These are phyloP conservation scores for Tillandsia leiboldiana DNA, from an alignment of 176 grass and related monocot genomes.

Conservation along the genomic window DNA sequence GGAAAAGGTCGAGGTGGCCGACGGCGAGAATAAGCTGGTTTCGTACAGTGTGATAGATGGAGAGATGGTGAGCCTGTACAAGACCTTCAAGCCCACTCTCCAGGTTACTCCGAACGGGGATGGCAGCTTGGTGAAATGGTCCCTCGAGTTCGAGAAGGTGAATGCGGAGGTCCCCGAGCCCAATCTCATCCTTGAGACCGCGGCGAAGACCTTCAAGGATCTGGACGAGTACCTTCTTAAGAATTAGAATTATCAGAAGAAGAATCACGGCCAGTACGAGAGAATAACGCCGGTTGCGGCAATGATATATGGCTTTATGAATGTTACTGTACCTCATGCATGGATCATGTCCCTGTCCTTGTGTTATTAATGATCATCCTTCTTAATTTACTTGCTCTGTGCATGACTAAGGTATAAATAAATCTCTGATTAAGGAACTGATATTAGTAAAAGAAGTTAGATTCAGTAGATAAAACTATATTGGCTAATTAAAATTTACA, in stretches of 20 bases:
- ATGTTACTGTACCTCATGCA: too few species aligned
- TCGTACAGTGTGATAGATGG: conserved; percentile 75
- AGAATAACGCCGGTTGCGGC: too few species aligned
- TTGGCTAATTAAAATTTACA: too few species aligned
- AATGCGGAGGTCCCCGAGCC: conserved; percentile 56
- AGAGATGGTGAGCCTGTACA: conserved; percentile 57
- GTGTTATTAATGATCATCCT: too few species aligned
- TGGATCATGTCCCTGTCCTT: too few species aligned
- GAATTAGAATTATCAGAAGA: conserved; percentile 29
- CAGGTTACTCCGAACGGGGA: conserved; percentile 31
- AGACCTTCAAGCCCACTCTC: conserved; percentile 56
- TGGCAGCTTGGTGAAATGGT: conserved; percentile 46
- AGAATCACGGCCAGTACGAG: neutral
- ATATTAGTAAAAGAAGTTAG: too few species aligned
- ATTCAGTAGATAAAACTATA: too few species aligned
- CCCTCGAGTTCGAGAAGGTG: conserved; percentile 56
- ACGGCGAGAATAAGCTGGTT: conserved; percentile 61
- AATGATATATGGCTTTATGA: too few species aligned
- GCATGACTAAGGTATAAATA: too few species aligned
- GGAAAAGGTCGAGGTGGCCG: conserved; percentile 69
- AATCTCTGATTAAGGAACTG: too few species aligned
- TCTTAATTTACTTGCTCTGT: too few species aligned
- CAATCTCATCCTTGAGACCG: conserved; percentile 54
- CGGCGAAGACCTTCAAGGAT: conserved; percentile 55
- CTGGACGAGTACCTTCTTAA: conserved; percentile 75